Percentiles rank a stretch among this genome's conserved stretches.
phyloP scores from a whole-genome alignment of 768 basidiomycete genomes.

The Cyclocybe aegerita region DNA sequence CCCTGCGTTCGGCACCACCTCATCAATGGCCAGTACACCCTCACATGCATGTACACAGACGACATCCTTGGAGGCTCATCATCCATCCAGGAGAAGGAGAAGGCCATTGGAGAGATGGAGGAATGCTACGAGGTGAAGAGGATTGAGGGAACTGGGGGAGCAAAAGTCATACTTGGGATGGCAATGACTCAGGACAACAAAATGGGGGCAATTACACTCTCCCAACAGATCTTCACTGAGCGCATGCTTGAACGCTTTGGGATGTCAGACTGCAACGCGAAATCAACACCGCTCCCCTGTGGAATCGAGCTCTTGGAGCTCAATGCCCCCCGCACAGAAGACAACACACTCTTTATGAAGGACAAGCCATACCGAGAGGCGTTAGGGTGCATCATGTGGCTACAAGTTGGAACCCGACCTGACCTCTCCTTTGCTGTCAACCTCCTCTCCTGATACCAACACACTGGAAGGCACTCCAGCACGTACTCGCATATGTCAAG shows the following conservation, averaged over 20 bases:
- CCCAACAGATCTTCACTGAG: conserved; percentile 8
- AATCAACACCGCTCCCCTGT: conserved; percentile 7
- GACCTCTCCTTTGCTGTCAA: conserved; percentile 23
- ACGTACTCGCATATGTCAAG: conserved; percentile 20
- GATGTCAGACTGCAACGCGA: conserved; percentile 13
- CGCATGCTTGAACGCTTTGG: conserved; percentile 8
- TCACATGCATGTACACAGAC: conserved; percentile 16
- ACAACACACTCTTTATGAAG: conserved; percentile 4
- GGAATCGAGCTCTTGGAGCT: conserved; percentile 1
- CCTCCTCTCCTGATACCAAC: conserved; percentile 18
- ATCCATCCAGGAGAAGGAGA: not conserved
- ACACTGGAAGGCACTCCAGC: conserved; percentile 16
- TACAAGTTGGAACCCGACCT: conserved; percentile 19
- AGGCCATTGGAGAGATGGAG: conserved; percentile 14
- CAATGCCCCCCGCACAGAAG: not conserved
- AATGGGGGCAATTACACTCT: conserved; percentile 3
- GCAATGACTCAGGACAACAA: conserved; percentile 1
- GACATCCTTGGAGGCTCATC: conserved; percentile 13
- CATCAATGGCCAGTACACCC: conserved; percentile 7
- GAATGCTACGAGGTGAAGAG: conserved; percentile 10
- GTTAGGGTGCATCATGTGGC: conserved; percentile 21
- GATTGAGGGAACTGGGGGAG: conserved; percentile 4
- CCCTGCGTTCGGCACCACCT: conserved; percentile 11
- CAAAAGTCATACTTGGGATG: conserved; percentile 13
- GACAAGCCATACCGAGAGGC: conserved; percentile 6